phyloP scores from a whole-genome alignment of 108 stramenopile genomes.

The Skeletonema menzelii region DNA sequence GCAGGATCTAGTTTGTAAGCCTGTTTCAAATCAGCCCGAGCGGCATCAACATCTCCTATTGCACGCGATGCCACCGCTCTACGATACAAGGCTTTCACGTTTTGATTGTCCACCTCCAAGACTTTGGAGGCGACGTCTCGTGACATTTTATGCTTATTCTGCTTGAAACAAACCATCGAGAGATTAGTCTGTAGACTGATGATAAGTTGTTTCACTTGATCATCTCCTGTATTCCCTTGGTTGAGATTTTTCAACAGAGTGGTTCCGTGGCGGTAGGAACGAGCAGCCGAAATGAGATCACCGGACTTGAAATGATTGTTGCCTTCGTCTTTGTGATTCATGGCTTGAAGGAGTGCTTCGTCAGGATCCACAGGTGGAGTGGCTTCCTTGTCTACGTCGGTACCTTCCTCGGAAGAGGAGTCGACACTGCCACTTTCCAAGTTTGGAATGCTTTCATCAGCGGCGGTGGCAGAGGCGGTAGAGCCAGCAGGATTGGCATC shows the following conservation, averaged over 20 bases:
- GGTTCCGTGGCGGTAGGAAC: slow-evolving; percentile 74
- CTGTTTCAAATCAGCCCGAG: slow-evolving; percentile 56
- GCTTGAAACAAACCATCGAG: slow-evolving; percentile 79
- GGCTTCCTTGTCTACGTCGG: slow-evolving; percentile 18
- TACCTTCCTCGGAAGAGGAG: not conserved
- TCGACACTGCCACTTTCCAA: not conserved
- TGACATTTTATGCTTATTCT: slow-evolving; percentile 58
- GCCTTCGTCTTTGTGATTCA: slow-evolving; percentile 74
- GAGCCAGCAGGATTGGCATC: not conserved
- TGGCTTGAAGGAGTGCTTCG: slow-evolving; percentile 55
- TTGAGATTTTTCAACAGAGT: slow-evolving; percentile 67
- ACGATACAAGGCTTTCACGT: slow-evolving; percentile 88
- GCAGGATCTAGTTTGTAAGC: slow-evolving; percentile 58
- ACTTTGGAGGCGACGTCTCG: slow-evolving; percentile 72
- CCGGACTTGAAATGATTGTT: slow-evolving; percentile 71
- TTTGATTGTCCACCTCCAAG: slow-evolving; percentile 60
- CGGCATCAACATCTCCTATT: slow-evolving; percentile 60
- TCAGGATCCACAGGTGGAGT: slow-evolving; percentile 39
- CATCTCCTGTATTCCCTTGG: slow-evolving; percentile 66
- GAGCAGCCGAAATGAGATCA: slow-evolving; percentile 60
- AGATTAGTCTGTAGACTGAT: slow-evolving; percentile 76
- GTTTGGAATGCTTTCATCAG: not conserved
- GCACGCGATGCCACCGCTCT: slow-evolving; percentile 64
- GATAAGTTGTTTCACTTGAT: slow-evolving; percentile 72
- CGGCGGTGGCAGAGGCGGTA: not conserved